These are phyloP conservation scores for Cutaneotrichosporon mucoides DNA, from an alignment of 1,284 basidiomycete genomes.

Conservation along the genomic window DNA sequence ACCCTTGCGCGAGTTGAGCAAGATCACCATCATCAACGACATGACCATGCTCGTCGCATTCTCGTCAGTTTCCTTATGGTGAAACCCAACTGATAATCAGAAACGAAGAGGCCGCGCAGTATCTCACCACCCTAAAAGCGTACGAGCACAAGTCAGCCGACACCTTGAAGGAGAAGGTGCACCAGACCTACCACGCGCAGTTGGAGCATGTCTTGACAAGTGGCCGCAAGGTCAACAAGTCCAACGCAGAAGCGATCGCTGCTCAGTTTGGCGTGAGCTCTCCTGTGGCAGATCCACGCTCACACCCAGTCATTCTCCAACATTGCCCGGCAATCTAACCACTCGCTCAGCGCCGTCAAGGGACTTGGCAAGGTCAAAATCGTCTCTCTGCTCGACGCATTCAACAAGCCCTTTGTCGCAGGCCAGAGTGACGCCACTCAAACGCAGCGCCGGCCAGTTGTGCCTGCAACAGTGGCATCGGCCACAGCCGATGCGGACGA, in stretches of 20 bases:
- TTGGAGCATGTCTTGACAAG: constrained; percentile 81
- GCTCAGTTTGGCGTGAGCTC: constrained; percentile 78
- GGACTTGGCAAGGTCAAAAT: constrained; percentile 96
- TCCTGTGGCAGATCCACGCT: background rate
- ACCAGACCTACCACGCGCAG: constrained; percentile 79
- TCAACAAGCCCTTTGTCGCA: constrained; percentile 52
- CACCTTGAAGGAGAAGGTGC: constrained; percentile 86
- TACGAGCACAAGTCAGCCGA: constrained; percentile 92
- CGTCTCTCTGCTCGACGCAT: constrained; percentile 56
- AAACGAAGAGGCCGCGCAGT: constrained; percentile 84
- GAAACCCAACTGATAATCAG: constrained; percentile 50
- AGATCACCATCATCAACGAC: constrained; percentile 86
- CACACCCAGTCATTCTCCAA: constrained; percentile 66
- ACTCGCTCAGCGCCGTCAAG: constrained; percentile 75
- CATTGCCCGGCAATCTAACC: constrained; percentile 66
- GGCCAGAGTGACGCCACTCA: constrained; percentile 11
- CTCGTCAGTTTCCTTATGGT: constrained; percentile 59
- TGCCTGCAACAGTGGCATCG: too few species aligned
- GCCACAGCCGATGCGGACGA: too few species aligned
- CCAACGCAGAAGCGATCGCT: constrained; percentile 90
- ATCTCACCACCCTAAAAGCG: constrained; percentile 85
- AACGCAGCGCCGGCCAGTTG: too few species aligned
- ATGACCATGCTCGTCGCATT: constrained; percentile 90
- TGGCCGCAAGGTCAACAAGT: constrained; percentile 93
- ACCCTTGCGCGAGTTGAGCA: constrained; percentile 86